phyloP scores from a whole-genome alignment of 208 protist genomes.

The Crithidia acanthocephali region DNA sequence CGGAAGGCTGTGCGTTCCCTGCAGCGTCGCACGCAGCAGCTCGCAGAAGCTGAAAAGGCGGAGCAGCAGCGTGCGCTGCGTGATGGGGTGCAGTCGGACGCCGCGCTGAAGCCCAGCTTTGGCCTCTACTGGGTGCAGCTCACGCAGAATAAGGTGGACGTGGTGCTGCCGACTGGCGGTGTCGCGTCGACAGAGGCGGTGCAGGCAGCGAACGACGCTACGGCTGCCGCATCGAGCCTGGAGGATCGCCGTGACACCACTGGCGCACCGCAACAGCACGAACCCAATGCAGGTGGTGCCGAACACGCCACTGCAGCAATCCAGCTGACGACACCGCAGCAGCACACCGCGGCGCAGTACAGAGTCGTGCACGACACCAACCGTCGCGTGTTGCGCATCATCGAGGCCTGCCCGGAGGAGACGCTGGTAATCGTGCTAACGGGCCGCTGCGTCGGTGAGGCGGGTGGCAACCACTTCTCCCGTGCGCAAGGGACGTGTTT shows the following conservation, averaged over 20 bases:
- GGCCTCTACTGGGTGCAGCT: constrained; percentile 76
- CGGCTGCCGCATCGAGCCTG: too few species aligned
- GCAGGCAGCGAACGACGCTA: too few species aligned
- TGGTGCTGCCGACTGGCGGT: constrained; percentile 22
- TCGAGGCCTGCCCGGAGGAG: constrained; percentile 71
- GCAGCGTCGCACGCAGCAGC: constrained; percentile 30
- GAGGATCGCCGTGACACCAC: too few species aligned
- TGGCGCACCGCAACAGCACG: background rate
- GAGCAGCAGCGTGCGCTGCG: background rate
- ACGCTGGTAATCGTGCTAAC: constrained; percentile 69
- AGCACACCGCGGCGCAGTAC: constrained; percentile 42
- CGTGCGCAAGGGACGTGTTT: constrained; percentile 67
- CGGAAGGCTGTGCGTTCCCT: constrained; percentile 73
- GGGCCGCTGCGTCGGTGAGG: constrained; percentile 40
- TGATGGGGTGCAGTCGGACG: constrained; percentile 1
- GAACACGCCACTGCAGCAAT: background rate
- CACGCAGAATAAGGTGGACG: constrained; percentile 57
- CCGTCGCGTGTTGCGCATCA: constrained; percentile 67
- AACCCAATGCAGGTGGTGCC: background rate
- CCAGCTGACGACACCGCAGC: background rate
- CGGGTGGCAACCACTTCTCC: constrained; percentile 50
- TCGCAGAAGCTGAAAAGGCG: background rate
- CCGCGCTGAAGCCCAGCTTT: constrained; percentile 26
- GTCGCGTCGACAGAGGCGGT: background rate
- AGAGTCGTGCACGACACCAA: constrained; percentile 58